phyloP scores from a whole-genome alignment of 73 alveolate genomes.

The Durusdinium trenchii region DNA sequence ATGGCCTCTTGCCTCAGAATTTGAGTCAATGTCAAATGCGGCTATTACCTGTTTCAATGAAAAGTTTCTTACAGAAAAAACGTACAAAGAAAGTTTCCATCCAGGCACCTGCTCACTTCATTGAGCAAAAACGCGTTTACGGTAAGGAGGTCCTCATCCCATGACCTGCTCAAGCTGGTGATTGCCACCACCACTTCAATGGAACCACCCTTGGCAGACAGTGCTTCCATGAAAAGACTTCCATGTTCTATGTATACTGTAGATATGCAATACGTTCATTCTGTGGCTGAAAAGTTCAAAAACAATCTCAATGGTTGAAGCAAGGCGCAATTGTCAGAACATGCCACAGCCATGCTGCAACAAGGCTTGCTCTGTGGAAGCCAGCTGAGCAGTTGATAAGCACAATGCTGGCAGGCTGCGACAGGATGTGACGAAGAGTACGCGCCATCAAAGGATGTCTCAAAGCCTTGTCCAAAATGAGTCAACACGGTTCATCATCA shows the following conservation, averaged over 20 bases:
- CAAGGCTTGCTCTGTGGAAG: background rate
- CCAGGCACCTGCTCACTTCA: too few species aligned
- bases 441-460: background rate
- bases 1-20: background rate
- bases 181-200: background rate
- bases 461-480: background rate
- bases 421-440: background rate
- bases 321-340: too few species aligned
- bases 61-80: too few species aligned
- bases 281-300: too few species aligned
- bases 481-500: too few species aligned
- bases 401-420: background rate
- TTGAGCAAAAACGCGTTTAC: background rate
- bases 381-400: conserved; percentile 24
- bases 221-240: too few species aligned
- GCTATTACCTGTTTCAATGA: too few species aligned
- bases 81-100: too few species aligned
- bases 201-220: background rate
- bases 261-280: too few species aligned
- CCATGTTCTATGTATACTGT: too few species aligned
- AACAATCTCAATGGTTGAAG: too few species aligned
- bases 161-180: background rate
- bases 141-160: background rate
- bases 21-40: too few species aligned
- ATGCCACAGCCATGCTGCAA: background rate